A percentile compares a stretch with the other conserved stretches of the same genome.
Evolutionary conservation across 768 basidiomycete genomes (phyloP).

Genomic region (Amanita thiersii): DNA sequence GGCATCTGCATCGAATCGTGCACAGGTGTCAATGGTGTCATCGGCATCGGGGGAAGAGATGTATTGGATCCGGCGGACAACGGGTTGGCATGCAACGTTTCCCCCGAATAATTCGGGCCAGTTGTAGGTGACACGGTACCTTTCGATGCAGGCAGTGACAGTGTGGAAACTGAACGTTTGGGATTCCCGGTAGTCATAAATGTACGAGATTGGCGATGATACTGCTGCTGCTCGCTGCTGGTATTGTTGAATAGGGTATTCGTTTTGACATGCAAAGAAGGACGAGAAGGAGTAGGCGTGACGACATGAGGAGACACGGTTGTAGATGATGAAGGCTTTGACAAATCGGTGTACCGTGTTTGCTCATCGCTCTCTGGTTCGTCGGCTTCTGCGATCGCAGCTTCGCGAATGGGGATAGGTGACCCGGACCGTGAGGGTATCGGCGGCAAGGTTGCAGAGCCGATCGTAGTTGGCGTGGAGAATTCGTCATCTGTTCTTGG

Average conservation of each 20-base stretch:
- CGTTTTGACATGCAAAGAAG: conserved; percentile 12
- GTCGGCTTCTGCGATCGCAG: conserved; percentile 13
- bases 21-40: neutral
- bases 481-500: conserved; percentile 2
- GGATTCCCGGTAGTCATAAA: neutral
- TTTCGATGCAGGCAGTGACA: conserved; percentile 6
- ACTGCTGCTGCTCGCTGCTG: conserved; percentile 5
- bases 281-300: conserved; percentile 3
- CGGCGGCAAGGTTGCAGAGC: conserved; percentile 12
- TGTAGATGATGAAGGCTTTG: neutral
- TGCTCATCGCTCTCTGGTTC: conserved; percentile 12
- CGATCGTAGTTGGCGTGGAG: conserved; percentile 9
- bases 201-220: neutral
- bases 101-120: neutral
- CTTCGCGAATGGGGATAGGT: conserved; percentile 12
- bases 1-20: conserved; percentile 10
- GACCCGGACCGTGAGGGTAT: conserved; percentile 19
- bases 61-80: neutral
- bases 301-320: neutral
- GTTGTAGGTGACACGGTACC: neutral
- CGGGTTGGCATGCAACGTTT: neutral
- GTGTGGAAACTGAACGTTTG: conserved; percentile 4
- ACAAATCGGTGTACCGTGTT: neutral
- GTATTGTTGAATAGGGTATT: neutral
- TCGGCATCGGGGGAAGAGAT: neutral